Base-by-base conservation (phyloP, 1,284 basidiomycete genomes). In the Apiotrichum sp. region DNA sequence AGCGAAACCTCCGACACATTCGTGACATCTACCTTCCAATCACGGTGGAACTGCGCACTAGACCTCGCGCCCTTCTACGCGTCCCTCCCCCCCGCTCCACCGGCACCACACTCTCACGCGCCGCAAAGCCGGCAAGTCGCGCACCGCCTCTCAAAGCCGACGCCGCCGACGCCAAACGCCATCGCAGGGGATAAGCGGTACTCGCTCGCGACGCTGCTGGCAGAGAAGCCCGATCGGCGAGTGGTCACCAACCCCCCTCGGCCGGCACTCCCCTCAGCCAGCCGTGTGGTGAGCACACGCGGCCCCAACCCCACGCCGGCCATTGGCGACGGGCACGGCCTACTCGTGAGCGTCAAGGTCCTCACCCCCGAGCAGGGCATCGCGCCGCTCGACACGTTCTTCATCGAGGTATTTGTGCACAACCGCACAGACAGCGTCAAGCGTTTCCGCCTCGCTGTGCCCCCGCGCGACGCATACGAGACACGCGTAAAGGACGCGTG, bases 401-500 rank as follows among this genome's bases (percentile, higher is more conserved):
- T 83, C 42, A 73, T 93, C 61, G 89, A 93, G 64, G 86, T 93
- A 5, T 93, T 93, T 66, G 87, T 93, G 50, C 89, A 87, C 69
- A 93, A 93, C 68, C 85, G 86, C 71, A 86, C 84, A n/a, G 79
- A 83, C 49, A 84, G 85, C 79, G 84, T 85, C 50, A 78, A 88
- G 57, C 74, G 88, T 57, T 88, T 92, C 65, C 87, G 89, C 70
- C 79, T 92, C 32, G 83, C 81, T 29, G 85, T 83, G 69, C 86
- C 86, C 1, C 80, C 74, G 78, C 72, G 79, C 61, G 79, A 80
- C 42, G 73, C 74, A 34, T 74, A 73, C 42, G 77, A 78, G 22
- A 53, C 47, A 14, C 55, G 58, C 8, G 54, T 68, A n/a, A 55
- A 62, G 22, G 68, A 72, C 4, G 48, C 63, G 1, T 63, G 55